Evolutionary conservation across 768 basidiomycete genomes (phyloP), one percentile per base, ranked within the genome.

Genomic region (Leccinum uliginosum): DNA sequence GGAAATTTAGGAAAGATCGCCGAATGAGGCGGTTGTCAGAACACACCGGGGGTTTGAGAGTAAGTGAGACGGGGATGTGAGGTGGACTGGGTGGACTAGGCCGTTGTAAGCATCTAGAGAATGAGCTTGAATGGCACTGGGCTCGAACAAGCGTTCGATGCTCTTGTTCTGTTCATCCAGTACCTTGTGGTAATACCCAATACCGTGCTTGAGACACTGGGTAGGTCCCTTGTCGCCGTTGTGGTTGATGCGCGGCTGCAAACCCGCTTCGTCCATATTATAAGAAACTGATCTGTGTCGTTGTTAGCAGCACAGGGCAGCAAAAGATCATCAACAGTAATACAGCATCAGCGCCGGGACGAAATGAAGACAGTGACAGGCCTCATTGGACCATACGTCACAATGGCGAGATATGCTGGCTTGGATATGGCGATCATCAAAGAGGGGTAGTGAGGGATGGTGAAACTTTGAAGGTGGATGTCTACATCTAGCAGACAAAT

Each of bases 341-440:
- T 68, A n/a, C 89, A 87, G 66, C 93, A 97, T 70, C 98, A 96
- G 54, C 91, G 87, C 21, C 96, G 82, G 19, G 93, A 93, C 0
- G 93, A 89, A 0, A 98, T 95, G 58, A 98, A 98, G 60, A 91
- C 75, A 64, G 98, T 89, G 59, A 93, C 92, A 0, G 95, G 94
- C 63, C 91, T 91, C 4, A 83, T 80, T 0, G 85, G 81, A 0
- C 96, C 87, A 61, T 93, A 86, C 67, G 98, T 95, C 46, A 86
- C 76, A 58, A 98, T 89, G 29, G 95, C 87, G 6, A 98, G 83
- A 69, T 98, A 98, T 0, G 96, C 91, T 0, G 97, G 97, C 69
- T 98, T 98, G 11, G 94, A 94, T 97, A 99, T 98, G 46, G 93
- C 83, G 59, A 98, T 93, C 96, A 99, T 98, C 43, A 99, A 78